phyloP scores from a whole-genome alignment of 1,139 yeast species.

The Saccharomyces pastorianus region DNA sequence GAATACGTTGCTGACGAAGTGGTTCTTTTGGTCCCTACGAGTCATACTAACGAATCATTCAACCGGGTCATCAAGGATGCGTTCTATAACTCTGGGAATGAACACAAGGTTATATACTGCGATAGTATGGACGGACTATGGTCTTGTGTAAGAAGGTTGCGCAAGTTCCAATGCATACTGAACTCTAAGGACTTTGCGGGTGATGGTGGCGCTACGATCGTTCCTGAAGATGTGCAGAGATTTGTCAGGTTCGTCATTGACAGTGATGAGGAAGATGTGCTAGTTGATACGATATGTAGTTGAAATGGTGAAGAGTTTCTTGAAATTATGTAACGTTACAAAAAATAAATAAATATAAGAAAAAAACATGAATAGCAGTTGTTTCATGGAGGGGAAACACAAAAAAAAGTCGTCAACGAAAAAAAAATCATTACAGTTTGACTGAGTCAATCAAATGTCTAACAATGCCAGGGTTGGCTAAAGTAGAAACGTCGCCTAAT shows the following conservation, averaged over 20 bases:
- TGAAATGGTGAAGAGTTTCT: not conserved
- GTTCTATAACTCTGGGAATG: not conserved
- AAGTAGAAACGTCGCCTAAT: conserved; percentile 71
- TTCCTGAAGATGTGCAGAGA: not conserved
- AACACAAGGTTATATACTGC: not conserved
- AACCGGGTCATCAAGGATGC: not conserved
- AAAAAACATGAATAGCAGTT: not conserved
- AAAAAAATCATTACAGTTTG: conserved; percentile 25
- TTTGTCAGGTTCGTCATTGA: not conserved
- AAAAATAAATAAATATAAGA: not conserved
- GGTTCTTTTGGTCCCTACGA: not conserved
- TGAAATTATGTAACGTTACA: not conserved
- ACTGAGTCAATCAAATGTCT: conserved; percentile 57
- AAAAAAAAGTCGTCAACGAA: not conserved
- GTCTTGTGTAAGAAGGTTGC: not conserved
- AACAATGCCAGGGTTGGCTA: conserved; percentile 66
- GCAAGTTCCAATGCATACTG: not conserved
- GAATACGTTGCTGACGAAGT: not conserved
- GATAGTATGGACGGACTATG: not conserved
- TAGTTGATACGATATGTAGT: not conserved
- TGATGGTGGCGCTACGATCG: not conserved
- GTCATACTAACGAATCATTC: not conserved
- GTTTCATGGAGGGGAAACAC: not conserved
- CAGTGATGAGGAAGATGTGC: not conserved
- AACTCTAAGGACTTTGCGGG: not conserved